Evolutionary conservation across 1,284 basidiomycete species (phyloP), one percentile per base, ranked within the genome.

Genomic region (Apiotrichum domesticum): DNA sequence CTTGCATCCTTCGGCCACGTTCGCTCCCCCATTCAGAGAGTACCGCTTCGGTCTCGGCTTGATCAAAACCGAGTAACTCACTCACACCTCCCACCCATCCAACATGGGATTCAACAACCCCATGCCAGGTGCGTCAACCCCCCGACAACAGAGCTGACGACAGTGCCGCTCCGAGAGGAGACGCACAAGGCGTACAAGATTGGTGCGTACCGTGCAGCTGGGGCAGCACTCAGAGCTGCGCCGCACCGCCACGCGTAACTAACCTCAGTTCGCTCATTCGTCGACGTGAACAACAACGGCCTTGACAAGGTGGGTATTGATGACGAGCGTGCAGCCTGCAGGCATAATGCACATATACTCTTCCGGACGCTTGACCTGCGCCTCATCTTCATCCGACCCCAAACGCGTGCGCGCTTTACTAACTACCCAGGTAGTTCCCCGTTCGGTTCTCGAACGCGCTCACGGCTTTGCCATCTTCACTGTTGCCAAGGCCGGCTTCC

Each of bases 401-500:
- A 21, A 21, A 21, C 21, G 21, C 21, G 21, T 21, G 21, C 21
- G 21, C 7, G 4, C 14, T 3, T n/a, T 21, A 33, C 55, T 63
- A 21, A 63, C 46, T 21, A 21, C n/a, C 40, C 47, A 73, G 65
- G 70, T 80, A 58, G 72, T 81, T 44, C 79, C 79, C 1, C 70
- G 74, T 7, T 59, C 54, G 14, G 68, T 76, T 1, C 63, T 75
- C 3, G 72, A 73, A 48, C 56, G 60, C 39, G 74, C 74, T 0
- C 77, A 77, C 43, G 83, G 82, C 2, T 82, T 83, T 58, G 80
- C 80, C 32, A 80, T 82, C 63, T 80, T 78, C 65, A 79, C 79
- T 9, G 78, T 80, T 77, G 87, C 78, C 54, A 79, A 78, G 64
- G 74, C 74, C 42, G 83, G 83, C 6, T 83, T 84, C 69, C 64